phyloP scores from a whole-genome alignment of 352 stramenopile species.

The Globisporangium camurandrum region DNA sequence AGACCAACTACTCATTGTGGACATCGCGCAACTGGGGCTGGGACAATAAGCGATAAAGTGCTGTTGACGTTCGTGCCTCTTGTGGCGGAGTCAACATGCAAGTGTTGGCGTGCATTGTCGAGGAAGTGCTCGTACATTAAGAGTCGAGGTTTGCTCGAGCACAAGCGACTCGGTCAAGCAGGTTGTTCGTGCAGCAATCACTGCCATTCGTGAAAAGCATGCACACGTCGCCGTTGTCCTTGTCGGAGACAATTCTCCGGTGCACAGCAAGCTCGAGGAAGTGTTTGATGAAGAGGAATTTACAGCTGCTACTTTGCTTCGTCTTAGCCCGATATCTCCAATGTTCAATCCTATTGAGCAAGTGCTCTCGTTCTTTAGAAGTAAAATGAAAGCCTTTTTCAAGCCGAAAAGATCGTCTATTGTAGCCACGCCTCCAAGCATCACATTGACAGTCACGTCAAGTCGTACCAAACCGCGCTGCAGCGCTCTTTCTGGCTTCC shows the following conservation, averaged over 20 bases:
- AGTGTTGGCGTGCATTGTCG: not conserved
- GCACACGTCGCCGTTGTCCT: not conserved
- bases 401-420: not conserved
- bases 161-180: not conserved
- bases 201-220: not conserved
- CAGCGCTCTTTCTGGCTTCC: not conserved
- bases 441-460: not conserved
- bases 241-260: not conserved
- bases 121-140: not conserved
- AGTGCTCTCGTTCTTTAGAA: not conserved
- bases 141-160: not conserved
- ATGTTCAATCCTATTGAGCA: conserved; percentile 1
- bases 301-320: not conserved
- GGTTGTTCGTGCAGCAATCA: not conserved
- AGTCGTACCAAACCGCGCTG: not conserved
- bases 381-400: not conserved
- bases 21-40: not conserved
- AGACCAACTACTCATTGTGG: conserved; percentile 1
- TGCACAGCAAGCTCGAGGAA: not conserved
- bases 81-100: conserved; percentile 3
- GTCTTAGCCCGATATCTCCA: not conserved
- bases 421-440: not conserved
- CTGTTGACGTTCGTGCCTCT: not conserved
- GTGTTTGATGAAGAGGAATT: not conserved
- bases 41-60: not conserved